These are phyloP conservation scores for Setaria viridis DNA, from an alignment of 202 grass and related monocot genomes.

Conservation along the genomic window DNA sequence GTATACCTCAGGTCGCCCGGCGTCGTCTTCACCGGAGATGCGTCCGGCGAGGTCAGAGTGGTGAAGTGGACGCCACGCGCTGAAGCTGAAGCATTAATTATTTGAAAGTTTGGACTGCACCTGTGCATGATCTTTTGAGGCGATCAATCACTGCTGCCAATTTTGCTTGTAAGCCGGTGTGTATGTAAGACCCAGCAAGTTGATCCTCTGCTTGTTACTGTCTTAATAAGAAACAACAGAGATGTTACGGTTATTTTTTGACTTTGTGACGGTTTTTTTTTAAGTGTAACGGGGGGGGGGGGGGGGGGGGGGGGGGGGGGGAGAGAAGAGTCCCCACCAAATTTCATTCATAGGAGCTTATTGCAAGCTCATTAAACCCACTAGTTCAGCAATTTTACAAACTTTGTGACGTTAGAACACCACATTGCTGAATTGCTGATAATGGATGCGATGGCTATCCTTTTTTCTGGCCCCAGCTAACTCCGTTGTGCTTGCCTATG, in stretches of 20 bases:
- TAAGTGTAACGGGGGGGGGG: too few species aligned
- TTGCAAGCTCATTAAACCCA: too few species aligned
- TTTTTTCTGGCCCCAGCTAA: background rate
- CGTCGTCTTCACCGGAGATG: constrained; percentile 17
- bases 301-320: too few species aligned
- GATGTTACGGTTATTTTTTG: background rate
- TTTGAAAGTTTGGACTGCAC: background rate
- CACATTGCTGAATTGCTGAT: too few species aligned
- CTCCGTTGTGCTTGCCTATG: background rate
- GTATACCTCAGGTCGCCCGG: constrained; percentile 9
- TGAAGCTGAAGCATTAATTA: background rate
- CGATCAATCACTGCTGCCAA: background rate
- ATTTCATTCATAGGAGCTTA: too few species aligned
- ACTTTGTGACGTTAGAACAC: too few species aligned
- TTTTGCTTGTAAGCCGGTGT: background rate
- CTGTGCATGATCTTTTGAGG: background rate
- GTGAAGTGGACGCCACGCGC: background rate
- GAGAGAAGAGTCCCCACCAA: too few species aligned
- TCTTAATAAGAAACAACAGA: background rate
- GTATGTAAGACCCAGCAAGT: background rate
- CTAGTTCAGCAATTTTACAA: too few species aligned
- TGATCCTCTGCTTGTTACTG: background rate
- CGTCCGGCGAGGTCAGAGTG: constrained; percentile 34
- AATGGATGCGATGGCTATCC: too few species aligned
- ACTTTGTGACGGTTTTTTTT: too few species aligned